Percentiles rank a stretch among this genome's conserved stretches.
Conservation (phyloP, 108 stramenopile species). For the Fragilaria radians region DNA sequence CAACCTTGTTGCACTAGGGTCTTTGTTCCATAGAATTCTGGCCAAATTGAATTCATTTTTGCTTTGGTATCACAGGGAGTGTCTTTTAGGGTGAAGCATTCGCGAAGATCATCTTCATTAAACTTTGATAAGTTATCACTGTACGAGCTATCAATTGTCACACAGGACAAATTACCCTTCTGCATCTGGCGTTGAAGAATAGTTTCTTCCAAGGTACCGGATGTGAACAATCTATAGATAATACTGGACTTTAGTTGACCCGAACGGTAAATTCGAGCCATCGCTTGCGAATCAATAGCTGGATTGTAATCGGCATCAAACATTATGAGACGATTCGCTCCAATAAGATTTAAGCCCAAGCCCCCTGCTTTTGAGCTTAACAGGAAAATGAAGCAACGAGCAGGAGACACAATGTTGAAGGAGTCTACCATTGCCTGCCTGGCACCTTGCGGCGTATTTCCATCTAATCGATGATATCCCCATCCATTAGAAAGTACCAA, state of each 20-base stretch:
- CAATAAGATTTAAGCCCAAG: conserved; percentile 78
- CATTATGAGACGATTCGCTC: conserved; percentile 32
- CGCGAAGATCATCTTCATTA: no score
- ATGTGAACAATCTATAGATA: conserved; percentile 92
- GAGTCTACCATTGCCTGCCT: conserved; percentile 86
- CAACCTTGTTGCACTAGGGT: no score
- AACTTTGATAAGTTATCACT: no score
- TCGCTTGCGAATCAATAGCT: conserved; percentile 85
- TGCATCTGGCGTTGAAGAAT: conserved; percentile 99
- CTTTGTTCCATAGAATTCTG: no score
- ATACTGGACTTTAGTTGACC: conserved; percentile 89
- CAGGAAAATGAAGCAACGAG: no score
- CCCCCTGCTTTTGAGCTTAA: conserved; percentile 97
- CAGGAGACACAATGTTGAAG: no score
- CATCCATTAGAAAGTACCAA: conserved; percentile 66
- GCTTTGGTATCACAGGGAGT: no score
- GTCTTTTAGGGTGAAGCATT: no score
- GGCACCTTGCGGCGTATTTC: conserved; percentile 83
- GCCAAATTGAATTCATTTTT: no score
- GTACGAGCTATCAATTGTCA: no score
- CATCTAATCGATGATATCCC: conserved; percentile 89
- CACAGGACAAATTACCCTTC: no score
- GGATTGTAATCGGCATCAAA: conserved; percentile 98
- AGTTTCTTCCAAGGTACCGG: conserved; percentile 95
- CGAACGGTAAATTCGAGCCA: conserved; percentile 94